Evolutionary conservation across 176 grass and related monocot species (phyloP).

Genomic region (Eremochloa ophiuroides): DNA sequence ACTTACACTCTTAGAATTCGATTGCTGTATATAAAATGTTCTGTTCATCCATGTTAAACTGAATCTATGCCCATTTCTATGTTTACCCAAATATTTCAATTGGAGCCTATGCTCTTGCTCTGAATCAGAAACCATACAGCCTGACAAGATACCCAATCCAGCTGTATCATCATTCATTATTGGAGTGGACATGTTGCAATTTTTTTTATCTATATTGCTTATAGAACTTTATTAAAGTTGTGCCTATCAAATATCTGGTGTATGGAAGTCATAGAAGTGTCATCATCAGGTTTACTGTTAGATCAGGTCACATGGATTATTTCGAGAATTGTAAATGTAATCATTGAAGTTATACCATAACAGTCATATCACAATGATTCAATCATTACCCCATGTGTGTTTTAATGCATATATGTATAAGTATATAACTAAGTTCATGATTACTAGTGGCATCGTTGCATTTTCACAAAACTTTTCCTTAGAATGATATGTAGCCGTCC

Average conservation of each 20-base stretch:
- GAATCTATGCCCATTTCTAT: background rate
- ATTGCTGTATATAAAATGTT: constrained; percentile 9
- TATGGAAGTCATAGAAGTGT: background rate
- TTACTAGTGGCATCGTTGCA: background rate
- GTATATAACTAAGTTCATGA: background rate
- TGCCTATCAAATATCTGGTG: background rate
- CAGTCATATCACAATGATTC: background rate
- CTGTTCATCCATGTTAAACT: background rate
- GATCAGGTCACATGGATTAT: background rate
- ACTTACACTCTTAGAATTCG: background rate
- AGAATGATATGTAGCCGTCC: background rate
- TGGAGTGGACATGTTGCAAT: background rate
- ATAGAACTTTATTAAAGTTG: background rate
- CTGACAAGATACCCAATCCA: background rate
- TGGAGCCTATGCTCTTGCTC: background rate
- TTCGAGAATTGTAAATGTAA: background rate
- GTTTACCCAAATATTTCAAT: background rate
- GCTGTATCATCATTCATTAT: background rate
- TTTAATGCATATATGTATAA: background rate
- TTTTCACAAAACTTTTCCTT: background rate
- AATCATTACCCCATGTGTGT: background rate
- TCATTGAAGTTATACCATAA: background rate
- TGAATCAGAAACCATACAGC: constrained; percentile 1
- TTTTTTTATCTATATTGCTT: background rate
- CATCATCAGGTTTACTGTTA: background rate